Evolutionary conservation across 2,329 filamentous ascomycete genomes (phyloP), one percentile per base, ranked within the genome.

Genomic region (Neobulgaria alba): DNA sequence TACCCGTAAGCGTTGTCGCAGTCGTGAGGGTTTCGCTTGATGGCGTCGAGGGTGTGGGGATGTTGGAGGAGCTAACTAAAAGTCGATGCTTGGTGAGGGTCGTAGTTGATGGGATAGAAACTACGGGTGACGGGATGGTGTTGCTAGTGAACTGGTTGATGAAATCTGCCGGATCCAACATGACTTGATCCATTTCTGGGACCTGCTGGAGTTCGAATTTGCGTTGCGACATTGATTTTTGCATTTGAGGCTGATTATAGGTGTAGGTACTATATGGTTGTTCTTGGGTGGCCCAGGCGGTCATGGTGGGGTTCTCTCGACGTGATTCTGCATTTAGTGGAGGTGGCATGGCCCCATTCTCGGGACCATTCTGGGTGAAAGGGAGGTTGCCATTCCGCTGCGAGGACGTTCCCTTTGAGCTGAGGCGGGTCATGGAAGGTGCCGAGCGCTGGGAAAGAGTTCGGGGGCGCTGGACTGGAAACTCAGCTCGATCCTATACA

Each of bases 1-100:
- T 51, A 48, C 51, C 57, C 34, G 50, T 46, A 26, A 55, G 47
- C 16, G 58, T 59, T 29, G 57, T 59, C 30, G 49, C 56, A 21
- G 43, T 55, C 5, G 58, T 59, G 39, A 60, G 53, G 19, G 52
- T 54, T 18, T 50, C 51, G 21, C 51, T 52, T 10, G 46, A 53
- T 3, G 57, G 56, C n/a, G 57, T 59, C 30, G 48, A 47, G 5
- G 57, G 55, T n/a, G 47, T 48, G 39, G 41, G 42, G n/a, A 54
- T 44, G 39, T 50, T 50, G 42, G 51, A 57, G 2, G 54, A 48
- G 21, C 39, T 36, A 2, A 32, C 38, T 8, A 49, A 46, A 10
- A 48, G 43, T 31, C 45, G 47, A 33, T 46, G 40, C 23, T 40
- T 44, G 42, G 35, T 49, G 20, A 47, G 40, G 17, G 43, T 46